Evolutionary conservation across 2,329 filamentous ascomycete species (phyloP), one percentile per base, ranked within the genome.

Genomic region (Diaporthe amygdali): DNA sequence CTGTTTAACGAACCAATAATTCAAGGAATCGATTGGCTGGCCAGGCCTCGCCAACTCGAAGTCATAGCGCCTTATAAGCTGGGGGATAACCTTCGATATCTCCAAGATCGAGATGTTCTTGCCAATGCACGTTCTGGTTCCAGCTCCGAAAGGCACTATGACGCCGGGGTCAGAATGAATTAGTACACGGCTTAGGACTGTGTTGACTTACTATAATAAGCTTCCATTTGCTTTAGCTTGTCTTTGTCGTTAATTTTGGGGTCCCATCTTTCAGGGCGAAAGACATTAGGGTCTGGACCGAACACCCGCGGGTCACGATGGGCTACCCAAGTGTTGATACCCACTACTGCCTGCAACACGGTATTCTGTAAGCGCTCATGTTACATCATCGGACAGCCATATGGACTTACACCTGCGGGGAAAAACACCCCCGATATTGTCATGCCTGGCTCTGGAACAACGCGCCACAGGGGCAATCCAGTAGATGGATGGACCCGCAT

Each of bases 261-360:
- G 22, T 68, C 66, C 81, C 89, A 90, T 37, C 90, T 78, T 75
- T 91, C 89, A 0, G 90, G 90, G 5, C 85, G 79, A 75, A 87
- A 92, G 0, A 77, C 76, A 55, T 90, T 85, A 0, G 87, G 85
- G 73, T 92, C 86, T 3, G 51, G 51, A 1, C 89, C 90, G 71
- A 91, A 92, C 9, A 91, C 78, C 34, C 87, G 84, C 5, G 83
- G 81, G 8, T 86, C 81, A 0, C 86, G 84, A 74, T 92, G 89
- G 9, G 92, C 78, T 1, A 90, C 88, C 87, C 88, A 91, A 0
- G 88, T 83, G 74, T 86, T 90, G 77, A 86, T 89, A 12, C 89
- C 89, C 3, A 90, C 87, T 61, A 89, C 87, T 0, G 88, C 41
- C 67, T 66, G 32, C 12, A 14, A 30, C 8, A 15, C 17, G 25